phyloP scores from a whole-genome alignment of 495 filamentous ascomycete species.

The Darksidea phi region DNA sequence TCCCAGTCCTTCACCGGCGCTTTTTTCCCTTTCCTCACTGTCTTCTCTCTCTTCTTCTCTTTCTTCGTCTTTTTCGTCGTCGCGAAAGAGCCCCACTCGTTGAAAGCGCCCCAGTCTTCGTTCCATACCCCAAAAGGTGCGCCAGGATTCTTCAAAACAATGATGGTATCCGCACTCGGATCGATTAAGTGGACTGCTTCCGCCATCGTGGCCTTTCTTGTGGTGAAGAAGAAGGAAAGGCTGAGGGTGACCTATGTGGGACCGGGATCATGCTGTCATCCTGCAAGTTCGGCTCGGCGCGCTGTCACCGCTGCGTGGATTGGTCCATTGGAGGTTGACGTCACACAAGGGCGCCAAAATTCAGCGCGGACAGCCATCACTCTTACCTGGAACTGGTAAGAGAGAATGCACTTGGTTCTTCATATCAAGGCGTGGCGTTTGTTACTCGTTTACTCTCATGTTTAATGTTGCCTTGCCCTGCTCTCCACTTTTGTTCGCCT shows the following conservation, averaged over 20 bases:
- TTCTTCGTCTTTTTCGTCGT: no score
- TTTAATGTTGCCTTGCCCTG: no score
- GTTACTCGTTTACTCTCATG: no score
- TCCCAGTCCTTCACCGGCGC: no score
- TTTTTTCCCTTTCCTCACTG: no score
- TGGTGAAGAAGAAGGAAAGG: background rate
- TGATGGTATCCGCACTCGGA: background rate
- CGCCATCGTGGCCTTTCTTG: background rate
- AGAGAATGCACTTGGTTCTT: no score
- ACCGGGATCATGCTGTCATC: background rate
- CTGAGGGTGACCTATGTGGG: background rate
- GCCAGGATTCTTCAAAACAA: background rate
- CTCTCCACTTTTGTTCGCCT: no score
- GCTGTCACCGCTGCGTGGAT: background rate
- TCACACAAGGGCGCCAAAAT: background rate
- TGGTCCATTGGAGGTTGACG: background rate
- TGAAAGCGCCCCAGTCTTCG: background rate
- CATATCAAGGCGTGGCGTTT: no score
- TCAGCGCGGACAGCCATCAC: no score
- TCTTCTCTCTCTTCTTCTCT: no score
- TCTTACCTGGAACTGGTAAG: no score
- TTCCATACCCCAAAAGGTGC: background rate
- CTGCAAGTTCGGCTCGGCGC: background rate
- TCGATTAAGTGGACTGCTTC: background rate
- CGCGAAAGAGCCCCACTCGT: no score